Base-by-base conservation (phyloP, 2,329 filamentous ascomycete genomes). In the Pseudonectria foliicola region DNA sequence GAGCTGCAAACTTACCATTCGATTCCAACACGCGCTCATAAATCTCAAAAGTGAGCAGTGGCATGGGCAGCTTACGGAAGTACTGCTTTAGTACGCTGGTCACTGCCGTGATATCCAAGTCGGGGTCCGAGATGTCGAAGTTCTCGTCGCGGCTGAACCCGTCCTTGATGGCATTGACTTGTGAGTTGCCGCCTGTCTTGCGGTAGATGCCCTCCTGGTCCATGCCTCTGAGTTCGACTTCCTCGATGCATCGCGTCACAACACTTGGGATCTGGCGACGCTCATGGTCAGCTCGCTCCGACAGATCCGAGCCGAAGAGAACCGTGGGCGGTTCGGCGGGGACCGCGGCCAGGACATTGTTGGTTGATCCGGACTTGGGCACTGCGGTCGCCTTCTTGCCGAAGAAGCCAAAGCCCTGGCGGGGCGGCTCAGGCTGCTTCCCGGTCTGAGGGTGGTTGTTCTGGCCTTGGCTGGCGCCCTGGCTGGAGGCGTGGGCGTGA, bases 1-100 rank as follows among this genome's bases (percentile, higher is more conserved):
- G 24, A 6, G n/a, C n/a, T 11, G 4, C 24, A 3, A 24, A 66
- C 80, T 66, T 68, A 85, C 82, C 68, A 45, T 77, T 80, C 5
- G 84, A 87, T 49, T 95, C 89, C 31, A 98, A 67, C 32, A 98
- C 75, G 26, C 77, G 75, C 49, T 96, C 90, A 54, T 98, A 98
- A 16, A 94, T 80, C 14, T 94, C 86, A 59, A 83, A 95, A 0
- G 90, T 95, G 50, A 98, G 78, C 23, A 98, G 71, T 3, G 92
- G 92, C 7, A 75, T 84, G 1, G 92, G 92, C 25, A 96, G 71
- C 62, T 89, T 92, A 49, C 92, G 79, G 75, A 98, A 95, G 59
- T 96, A 98, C 61, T 96, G 90, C 67, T 98, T 98, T 52, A 98
- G 64, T 13, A 90, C 85, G 55, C 87, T 95, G 2, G 92, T 96